A percentile compares a stretch with the other conserved stretches of the same genome.
Evolutionary conservation across 1,139 yeast genomes (phyloP).

Genomic region (Kodamaea sp.): DNA sequence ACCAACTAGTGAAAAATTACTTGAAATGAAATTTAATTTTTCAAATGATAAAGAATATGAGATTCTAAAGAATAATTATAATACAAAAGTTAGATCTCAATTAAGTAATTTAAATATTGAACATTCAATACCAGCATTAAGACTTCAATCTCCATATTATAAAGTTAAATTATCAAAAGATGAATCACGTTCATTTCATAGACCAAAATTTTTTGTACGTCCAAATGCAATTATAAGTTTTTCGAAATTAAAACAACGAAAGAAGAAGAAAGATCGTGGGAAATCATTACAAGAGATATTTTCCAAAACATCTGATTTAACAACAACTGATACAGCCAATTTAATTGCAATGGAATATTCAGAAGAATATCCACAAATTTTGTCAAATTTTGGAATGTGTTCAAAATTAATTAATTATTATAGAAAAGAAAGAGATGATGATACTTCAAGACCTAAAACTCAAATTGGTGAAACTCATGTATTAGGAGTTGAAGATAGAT

Average conservation of each 20-base stretch:
- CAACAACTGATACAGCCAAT: conserved; percentile 79
- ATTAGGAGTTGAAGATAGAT: conserved; percentile 88
- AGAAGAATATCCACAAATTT: conserved; percentile 80
- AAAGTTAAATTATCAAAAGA: conserved; percentile 69
- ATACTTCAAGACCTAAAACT: conserved; percentile 80
- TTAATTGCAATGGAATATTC: conserved; percentile 82
- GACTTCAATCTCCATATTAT: conserved; percentile 89
- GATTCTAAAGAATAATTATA: conserved; percentile 76
- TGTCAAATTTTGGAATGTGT: conserved; percentile 95
- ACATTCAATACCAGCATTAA: conserved; percentile 82
- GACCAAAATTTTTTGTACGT: conserved; percentile 70
- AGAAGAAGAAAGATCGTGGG: conserved; percentile 86
- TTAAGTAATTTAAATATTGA: conserved; percentile 89
- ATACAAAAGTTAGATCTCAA: conserved; percentile 88
- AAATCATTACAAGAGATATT: conserved; percentile 75
- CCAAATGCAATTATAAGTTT: conserved; percentile 78
- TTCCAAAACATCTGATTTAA: conserved; percentile 66
- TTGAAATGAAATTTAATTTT: conserved; percentile 63
- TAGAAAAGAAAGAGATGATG: conserved; percentile 78
- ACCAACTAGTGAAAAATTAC: conserved; percentile 47
- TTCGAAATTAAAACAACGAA: conserved; percentile 72
- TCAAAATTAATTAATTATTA: conserved; percentile 90
- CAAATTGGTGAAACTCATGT: conserved; percentile 95
- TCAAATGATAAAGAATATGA: conserved; percentile 90
- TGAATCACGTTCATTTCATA: conserved; percentile 76